These are phyloP conservation scores for Penicillium concentricum DNA, from an alignment of 2,329 filamentous ascomycete species.

Conservation along the genomic window DNA sequence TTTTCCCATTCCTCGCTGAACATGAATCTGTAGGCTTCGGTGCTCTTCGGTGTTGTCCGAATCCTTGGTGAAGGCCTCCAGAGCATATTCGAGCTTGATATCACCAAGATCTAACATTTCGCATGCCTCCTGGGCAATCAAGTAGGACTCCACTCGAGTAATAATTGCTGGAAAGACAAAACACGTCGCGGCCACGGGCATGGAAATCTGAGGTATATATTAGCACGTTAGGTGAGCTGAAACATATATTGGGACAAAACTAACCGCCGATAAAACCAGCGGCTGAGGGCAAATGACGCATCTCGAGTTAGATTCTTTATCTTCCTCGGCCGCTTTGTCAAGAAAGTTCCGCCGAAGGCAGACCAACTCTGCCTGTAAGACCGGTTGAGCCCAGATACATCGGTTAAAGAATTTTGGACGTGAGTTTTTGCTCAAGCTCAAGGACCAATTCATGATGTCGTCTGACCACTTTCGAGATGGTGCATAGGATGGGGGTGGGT, in stretches of 20 bases:
- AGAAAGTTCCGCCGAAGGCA: constrained; percentile 80
- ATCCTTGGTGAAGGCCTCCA: constrained; percentile 92
- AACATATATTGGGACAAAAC: constrained; percentile 30
- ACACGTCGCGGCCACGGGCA: constrained; percentile 68
- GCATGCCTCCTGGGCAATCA: constrained; percentile 78
- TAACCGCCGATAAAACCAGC: constrained; percentile 71
- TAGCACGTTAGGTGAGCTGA: neutral
- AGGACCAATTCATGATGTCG: constrained; percentile 79
- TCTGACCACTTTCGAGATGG: constrained; percentile 47
- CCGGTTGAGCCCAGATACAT: constrained; percentile 72
- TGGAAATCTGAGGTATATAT: constrained; percentile 56
- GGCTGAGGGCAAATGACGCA: constrained; percentile 76
- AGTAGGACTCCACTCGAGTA: constrained; percentile 74
- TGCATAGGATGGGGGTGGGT: constrained; percentile 34
- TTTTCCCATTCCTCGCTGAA: constrained; percentile 81
- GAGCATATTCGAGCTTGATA: constrained; percentile 66
- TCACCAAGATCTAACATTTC: constrained; percentile 59
- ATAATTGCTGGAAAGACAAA: constrained; percentile 81
- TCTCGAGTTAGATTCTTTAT: constrained; percentile 45
- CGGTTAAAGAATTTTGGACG: constrained; percentile 46
- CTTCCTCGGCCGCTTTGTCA: constrained; percentile 61
- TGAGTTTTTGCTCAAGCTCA: constrained; percentile 69
- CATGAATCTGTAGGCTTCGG: constrained; percentile 64
- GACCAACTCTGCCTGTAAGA: constrained; percentile 72
- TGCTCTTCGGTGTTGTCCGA: constrained; percentile 80